phyloP scores from a whole-genome alignment of 192 early-diverging fungal species.

The Backusella luteola region DNA sequence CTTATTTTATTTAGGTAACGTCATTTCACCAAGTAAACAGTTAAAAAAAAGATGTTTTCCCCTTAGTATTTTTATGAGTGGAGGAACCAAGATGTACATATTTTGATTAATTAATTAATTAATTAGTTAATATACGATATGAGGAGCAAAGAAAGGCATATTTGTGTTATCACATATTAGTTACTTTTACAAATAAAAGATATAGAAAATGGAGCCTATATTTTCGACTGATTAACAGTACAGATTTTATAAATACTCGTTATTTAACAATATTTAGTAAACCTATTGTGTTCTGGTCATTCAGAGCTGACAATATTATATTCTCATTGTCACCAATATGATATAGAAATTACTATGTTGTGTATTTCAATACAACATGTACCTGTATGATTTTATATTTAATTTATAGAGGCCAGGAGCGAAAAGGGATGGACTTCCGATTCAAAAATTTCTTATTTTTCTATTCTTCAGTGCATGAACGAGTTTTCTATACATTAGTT shows the following conservation, averaged over 20 bases:
- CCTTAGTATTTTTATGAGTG: background rate
- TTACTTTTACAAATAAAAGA: background rate
- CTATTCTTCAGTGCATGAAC: too few species aligned
- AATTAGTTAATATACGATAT: background rate
- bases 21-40: background rate
- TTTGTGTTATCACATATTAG: background rate
- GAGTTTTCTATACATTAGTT: too few species aligned
- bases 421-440: too few species aligned
- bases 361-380: too few species aligned
- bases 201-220: background rate
- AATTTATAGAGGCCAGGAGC: too few species aligned
- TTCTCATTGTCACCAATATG: too few species aligned
- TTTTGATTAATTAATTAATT: background rate
- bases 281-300: too few species aligned
- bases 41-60: background rate
- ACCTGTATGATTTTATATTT: too few species aligned
- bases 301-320: too few species aligned
- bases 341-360: too few species aligned
- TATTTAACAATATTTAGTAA: too few species aligned
- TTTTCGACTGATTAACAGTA: background rate
- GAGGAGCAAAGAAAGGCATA: background rate
- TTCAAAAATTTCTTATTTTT: too few species aligned
- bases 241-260: background rate
- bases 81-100: background rate
- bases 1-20: background rate